Evolutionary conservation across 257 asterid species (phyloP).

Genomic region (Thymus quinquecostatus): DNA sequence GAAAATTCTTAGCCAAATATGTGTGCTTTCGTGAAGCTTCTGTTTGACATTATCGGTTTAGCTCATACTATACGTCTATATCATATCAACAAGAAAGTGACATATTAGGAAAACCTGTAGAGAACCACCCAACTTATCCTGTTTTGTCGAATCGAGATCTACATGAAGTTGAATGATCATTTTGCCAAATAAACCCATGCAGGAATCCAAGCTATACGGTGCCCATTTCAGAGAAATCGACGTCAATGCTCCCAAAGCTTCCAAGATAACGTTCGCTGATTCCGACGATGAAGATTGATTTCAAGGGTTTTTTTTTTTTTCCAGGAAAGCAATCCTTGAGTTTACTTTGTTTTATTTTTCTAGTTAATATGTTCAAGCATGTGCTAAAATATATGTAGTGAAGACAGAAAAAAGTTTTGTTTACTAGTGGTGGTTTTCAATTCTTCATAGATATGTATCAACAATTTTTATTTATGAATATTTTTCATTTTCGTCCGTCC

Average conservation of each 20-base stretch:
- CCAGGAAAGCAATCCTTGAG: neutral
- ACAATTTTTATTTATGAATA: neutral
- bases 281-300: slow-evolving; percentile 81
- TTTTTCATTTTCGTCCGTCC: too few relatives aligned
- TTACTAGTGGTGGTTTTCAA: slow-evolving; percentile 22
- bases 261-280: slow-evolving; percentile 65
- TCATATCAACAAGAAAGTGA: neutral
- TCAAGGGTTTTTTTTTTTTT: neutral
- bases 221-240: slow-evolving; percentile 92
- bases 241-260: slow-evolving; percentile 89
- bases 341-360: neutral
- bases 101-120: neutral
- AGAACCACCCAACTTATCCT: neutral
- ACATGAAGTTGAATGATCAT: neutral
- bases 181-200: slow-evolving; percentile 25
- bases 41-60: neutral
- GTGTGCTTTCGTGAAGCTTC: neutral
- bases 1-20: neutral
- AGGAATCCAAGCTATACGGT: slow-evolving; percentile 97
- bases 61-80: neutral
- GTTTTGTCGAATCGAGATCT: neutral
- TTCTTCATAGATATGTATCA: neutral
- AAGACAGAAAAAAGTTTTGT: neutral
- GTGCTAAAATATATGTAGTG: neutral
- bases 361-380: neutral